Conservation (phyloP, 441 rosid species). For the Jatropha podagrica region DNA sequence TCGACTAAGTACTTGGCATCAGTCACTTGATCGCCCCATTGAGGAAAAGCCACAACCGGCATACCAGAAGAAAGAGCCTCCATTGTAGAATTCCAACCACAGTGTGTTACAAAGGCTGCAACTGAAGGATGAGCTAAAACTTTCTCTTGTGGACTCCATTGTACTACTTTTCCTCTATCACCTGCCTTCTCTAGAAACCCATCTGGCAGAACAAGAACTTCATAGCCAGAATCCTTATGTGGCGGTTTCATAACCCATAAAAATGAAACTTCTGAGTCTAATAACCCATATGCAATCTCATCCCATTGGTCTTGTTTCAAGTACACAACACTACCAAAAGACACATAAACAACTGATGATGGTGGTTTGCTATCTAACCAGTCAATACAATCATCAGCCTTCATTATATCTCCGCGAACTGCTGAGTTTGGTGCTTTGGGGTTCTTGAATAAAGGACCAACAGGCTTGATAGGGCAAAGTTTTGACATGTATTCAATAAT, state of each 20-base stretch:
- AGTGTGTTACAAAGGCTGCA: conserved; percentile 73
- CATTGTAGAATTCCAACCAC: conserved; percentile 88
- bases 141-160: conserved; percentile 79
- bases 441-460: conserved; percentile 52
- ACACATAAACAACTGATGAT: conserved; percentile 68
- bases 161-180: conserved; percentile 54
- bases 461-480: conserved; percentile 42
- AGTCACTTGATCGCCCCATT: conserved; percentile 93
- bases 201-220: conserved; percentile 48
- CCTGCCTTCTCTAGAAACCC: conserved; percentile 53
- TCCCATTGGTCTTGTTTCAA: conserved; percentile 60
- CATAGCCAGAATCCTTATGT: conserved; percentile 11
- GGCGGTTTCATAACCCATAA: conserved; percentile 72
- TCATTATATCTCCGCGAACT: conserved; percentile 43
- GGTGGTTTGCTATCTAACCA: conserved; percentile 66
- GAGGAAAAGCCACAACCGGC: conserved; percentile 69
- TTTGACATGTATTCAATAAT: conserved; percentile 54
- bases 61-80: conserved; percentile 64
- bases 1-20: conserved; percentile 63
- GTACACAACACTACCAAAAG: conserved; percentile 61
- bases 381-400: conserved; percentile 53
- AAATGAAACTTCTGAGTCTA: conserved; percentile 51
- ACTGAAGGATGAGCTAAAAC: conserved; percentile 64
- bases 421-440: conserved; percentile 42
- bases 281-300: conserved; percentile 65